A percentile compares a stretch with the other conserved stretches of the same genome.
phyloP scores from a whole-genome alignment of 1,139 yeast species.

The Petasospora fabianii region DNA sequence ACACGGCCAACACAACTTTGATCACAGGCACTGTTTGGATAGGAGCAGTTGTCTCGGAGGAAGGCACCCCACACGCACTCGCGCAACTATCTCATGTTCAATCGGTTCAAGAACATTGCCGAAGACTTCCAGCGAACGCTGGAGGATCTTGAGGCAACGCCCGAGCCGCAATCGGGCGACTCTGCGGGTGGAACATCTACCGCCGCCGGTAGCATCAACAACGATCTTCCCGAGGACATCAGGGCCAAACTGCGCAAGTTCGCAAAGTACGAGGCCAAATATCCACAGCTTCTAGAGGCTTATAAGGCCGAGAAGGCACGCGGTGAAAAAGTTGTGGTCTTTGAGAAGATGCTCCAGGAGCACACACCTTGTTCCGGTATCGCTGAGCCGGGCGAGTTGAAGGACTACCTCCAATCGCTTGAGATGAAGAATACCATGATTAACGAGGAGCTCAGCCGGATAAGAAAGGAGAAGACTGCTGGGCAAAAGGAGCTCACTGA shows the following conservation, averaged over 20 bases:
- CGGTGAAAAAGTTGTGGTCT: conserved; percentile 52
- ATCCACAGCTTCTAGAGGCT: conserved; percentile 78
- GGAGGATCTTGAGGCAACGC: conserved; percentile 11
- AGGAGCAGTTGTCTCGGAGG: too few species aligned
- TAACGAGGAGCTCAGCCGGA: conserved; percentile 30
- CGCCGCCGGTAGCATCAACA: conserved; percentile 3
- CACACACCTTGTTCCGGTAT: conserved; percentile 77
- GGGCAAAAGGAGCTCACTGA: conserved; percentile 14
- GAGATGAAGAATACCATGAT: conserved; percentile 56
- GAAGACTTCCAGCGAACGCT: conserved; percentile 17
- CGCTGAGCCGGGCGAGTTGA: conserved; percentile 59
- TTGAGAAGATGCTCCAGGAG: conserved; percentile 73
- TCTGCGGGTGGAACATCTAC: conserved; percentile 1
- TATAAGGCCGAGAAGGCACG: conserved; percentile 77
- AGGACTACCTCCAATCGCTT: conserved; percentile 62
- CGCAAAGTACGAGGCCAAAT: conserved; percentile 83
- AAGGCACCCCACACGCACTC: too few species aligned
- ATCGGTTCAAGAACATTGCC: conserved; percentile 10
- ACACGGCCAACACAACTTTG: too few species aligned
- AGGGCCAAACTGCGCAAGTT: conserved; percentile 69
- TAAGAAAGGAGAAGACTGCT: conserved; percentile 15
- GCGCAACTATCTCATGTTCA: too few species aligned
- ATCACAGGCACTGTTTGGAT: too few species aligned
- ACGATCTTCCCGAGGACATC: conserved; percentile 42
- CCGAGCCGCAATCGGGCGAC: conserved; percentile 6